Evolutionary conservation across 2,329 filamentous ascomycete species (phyloP).

Genomic region (Pseudogymnoascus sp.): DNA sequence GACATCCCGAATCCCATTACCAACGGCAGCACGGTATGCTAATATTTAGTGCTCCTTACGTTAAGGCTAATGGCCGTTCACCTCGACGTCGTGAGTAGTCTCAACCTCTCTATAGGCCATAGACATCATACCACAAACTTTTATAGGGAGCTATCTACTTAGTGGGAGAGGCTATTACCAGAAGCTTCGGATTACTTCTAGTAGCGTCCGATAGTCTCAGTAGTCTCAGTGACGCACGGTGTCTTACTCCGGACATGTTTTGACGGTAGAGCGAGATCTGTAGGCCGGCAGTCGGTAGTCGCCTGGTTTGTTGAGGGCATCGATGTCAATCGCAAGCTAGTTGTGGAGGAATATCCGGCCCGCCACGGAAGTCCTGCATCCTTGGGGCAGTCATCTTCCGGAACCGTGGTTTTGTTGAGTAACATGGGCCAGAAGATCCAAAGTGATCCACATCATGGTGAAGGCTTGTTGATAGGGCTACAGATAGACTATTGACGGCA

Average conservation of each 20-base stretch:
- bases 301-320: background rate
- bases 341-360: background rate
- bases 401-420: background rate
- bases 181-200: background rate
- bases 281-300: background rate
- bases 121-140: background rate
- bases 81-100: background rate
- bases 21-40: background rate
- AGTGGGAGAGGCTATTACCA: background rate
- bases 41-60: background rate
- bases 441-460: background rate
- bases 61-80: background rate
- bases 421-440: background rate
- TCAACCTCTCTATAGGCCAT: background rate
- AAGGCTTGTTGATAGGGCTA: background rate
- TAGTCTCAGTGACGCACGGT: background rate
- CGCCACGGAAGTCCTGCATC: background rate
- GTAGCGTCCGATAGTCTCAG: background rate
- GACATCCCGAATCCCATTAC: background rate
- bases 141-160: background rate
- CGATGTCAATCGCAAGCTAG: background rate
- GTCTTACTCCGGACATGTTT: background rate
- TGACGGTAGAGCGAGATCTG: background rate
- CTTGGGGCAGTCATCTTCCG: constrained; percentile 4
- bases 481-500: background rate